Base-by-base conservation (phyloP, 306 rosid species). In the Sophora flavescens region DNA sequence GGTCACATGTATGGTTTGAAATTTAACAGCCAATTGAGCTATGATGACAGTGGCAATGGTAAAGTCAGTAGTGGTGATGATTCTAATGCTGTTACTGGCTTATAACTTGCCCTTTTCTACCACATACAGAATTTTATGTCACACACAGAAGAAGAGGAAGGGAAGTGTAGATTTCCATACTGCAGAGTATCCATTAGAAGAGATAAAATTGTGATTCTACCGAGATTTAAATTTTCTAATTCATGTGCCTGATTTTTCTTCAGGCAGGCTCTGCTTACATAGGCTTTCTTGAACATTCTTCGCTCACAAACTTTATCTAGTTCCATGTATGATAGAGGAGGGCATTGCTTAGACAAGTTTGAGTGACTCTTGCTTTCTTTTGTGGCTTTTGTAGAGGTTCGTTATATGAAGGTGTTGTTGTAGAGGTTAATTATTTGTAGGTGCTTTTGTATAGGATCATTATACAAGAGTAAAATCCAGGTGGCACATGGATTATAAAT, bases 1-100 rank as follows among this genome's bases (percentile, higher is more conserved):
- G 95, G 98, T 1, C 96, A 91, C 38, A 47, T 84, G 8, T 91
- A 91, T 78, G 89, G 87, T 22, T 32, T 66, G 45, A 90, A 88
- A 50, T 70, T 77, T 28, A 80, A 69, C 35, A 70, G 76, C 63
- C 48, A 47, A 26, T 80, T 88, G 48, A 81, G 67, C 67, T 41
- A 57, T 76, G 30, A 68, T 53, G 86, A 81, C 77, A 64, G 65
- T 26, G 78, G 70, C 68, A 88, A 63, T 56, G 88, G 84, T 39
- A 74, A 74, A 70, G 82, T 41, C 45, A 52, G 45, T 66, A 67
- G 63, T 73, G 75, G 36, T 65, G 88, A 71, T 50, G 79, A 74
- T 63, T 78, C 91, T 39, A 67, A 72, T 79, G 72, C 67, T 47
- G 75, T 76, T 68, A 57, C 85, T 77, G 72, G 66, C 69, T 6